Evolutionary conservation across 495 filamentous ascomycete genomes (phyloP).

Genomic region (Neurospora sp.): DNA sequence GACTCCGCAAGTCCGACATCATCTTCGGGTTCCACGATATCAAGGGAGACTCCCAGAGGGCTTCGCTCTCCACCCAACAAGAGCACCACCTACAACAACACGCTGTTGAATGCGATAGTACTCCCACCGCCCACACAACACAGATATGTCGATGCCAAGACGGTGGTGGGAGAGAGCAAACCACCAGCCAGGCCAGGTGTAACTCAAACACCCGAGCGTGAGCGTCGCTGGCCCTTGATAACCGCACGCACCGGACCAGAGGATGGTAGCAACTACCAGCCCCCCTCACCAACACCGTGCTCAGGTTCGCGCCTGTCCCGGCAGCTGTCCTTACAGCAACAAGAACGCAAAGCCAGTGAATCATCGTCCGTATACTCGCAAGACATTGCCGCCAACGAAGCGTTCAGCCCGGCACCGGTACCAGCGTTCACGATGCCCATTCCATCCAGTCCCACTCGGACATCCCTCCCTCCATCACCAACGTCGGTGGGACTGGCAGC

Average conservation of each 20-base stretch:
- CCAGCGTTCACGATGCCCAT: not conserved
- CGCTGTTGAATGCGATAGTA: not conserved
- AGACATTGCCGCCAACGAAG: slow-evolving; percentile 2
- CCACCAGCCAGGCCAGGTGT: not conserved
- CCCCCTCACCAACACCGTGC: not conserved
- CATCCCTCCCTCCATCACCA: not conserved
- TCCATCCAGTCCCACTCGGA: not conserved
- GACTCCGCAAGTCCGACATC: not conserved
- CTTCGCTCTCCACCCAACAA: not conserved
- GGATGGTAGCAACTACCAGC: not conserved
- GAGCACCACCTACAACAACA: not conserved
- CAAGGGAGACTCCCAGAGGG: not conserved
- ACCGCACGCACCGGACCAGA: not conserved
- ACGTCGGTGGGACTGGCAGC: not conserved
- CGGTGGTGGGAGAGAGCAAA: not conserved
- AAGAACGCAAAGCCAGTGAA: slow-evolving; percentile 6
- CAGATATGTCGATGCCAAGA: not conserved
- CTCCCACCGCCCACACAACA: slow-evolving; percentile 4
- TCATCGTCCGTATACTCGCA: slow-evolving; percentile 20
- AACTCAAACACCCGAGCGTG: not conserved
- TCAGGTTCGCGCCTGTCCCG: not conserved
- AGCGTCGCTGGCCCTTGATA: not conserved
- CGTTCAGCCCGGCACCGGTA: not conserved
- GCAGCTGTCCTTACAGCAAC: not conserved
- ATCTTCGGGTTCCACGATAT: not conserved